Percentiles rank a stretch among this genome's conserved stretches.
Conservation (phyloP, 1,139 yeast genomes). For the Geotrichum restrictum region DNA sequence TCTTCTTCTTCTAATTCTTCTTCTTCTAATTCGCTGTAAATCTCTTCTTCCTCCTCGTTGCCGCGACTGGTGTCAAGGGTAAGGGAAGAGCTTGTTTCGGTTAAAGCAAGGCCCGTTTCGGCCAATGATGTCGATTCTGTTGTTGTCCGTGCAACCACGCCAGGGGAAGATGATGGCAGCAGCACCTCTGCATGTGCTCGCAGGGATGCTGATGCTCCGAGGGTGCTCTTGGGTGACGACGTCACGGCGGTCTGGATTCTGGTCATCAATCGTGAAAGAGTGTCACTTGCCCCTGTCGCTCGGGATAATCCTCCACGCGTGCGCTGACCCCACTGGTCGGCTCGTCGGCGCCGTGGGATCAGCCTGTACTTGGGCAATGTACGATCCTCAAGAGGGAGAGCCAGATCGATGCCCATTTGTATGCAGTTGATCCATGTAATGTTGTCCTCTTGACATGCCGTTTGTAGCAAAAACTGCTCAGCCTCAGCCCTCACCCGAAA, state of each 20-base stretch:
- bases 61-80: background rate
- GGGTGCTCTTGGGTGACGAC: background rate
- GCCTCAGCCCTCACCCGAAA: slow-evolving; percentile 62
- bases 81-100: background rate
- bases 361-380: slow-evolving; percentile 37
- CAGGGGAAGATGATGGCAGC: background rate
- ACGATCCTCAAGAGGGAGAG: slow-evolving; percentile 44
- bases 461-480: slow-evolving; percentile 60
- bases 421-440: slow-evolving; percentile 57
- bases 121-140: background rate
- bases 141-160: background rate
- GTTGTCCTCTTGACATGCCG: slow-evolving; percentile 49
- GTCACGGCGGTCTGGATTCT: too few relatives aligned
- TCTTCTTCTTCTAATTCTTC: too few relatives aligned
- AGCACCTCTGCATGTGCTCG: background rate
- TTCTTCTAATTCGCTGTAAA: background rate
- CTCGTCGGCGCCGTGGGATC: slow-evolving; percentile 35
- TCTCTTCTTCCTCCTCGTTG: background rate
- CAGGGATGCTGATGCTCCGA: background rate
- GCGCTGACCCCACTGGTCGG: background rate
- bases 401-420: slow-evolving; percentile 42
- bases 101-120: background rate
- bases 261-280: too few relatives aligned
- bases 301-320: too few relatives aligned
- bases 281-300: too few relatives aligned